phyloP scores from a whole-genome alignment of 495 filamentous ascomycete species.

The Aspergillus ellipticus region DNA sequence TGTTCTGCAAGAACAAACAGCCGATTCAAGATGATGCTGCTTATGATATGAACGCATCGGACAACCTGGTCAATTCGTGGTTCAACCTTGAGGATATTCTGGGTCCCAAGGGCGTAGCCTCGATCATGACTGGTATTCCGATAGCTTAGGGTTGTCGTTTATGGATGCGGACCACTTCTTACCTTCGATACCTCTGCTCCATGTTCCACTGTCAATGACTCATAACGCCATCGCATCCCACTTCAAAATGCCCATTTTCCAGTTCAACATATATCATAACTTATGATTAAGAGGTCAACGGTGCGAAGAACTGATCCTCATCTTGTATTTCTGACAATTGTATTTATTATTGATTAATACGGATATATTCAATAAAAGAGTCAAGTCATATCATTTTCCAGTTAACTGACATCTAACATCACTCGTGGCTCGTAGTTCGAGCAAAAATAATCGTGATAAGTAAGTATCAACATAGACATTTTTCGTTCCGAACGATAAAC shows the following conservation, averaged over 20 bases:
- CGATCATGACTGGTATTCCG: slow-evolving; percentile 26
- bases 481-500: not conserved
- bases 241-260: too few species aligned
- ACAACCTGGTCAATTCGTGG: slow-evolving; percentile 11
- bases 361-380: not conserved
- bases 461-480: not conserved
- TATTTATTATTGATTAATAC: too few species aligned
- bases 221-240: too few species aligned
- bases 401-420: not conserved
- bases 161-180: too few species aligned
- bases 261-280: too few species aligned
- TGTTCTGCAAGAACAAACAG: slow-evolving; percentile 32
- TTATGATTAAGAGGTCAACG: too few species aligned
- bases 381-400: not conserved
- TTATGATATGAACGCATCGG: slow-evolving; percentile 14
- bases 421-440: not conserved
- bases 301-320: too few species aligned
- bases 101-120: slow-evolving; percentile 22
- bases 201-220: too few species aligned
- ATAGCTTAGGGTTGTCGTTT: too few species aligned
- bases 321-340: too few species aligned
- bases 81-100: slow-evolving; percentile 21
- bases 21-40: slow-evolving; percentile 23
- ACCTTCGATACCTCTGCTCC: too few species aligned
- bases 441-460: not conserved